A percentile compares a stretch with the other conserved stretches of the same genome.
Evolutionary conservation across 176 grass and related monocot species (phyloP).

Genomic region (Paspalum vaginatum): DNA sequence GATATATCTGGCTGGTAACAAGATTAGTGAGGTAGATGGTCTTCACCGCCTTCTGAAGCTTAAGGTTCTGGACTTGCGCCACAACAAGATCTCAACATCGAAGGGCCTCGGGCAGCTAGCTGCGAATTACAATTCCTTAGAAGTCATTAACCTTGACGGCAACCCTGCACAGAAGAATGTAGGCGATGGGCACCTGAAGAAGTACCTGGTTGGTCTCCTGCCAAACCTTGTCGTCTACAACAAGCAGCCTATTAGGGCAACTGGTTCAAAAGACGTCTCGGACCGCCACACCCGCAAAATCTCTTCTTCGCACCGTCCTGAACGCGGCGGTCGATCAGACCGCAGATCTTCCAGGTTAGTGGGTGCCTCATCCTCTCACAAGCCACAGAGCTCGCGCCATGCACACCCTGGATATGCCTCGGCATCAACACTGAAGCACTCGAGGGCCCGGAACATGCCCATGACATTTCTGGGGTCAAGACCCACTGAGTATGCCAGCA

Average conservation of each 20-base stretch:
- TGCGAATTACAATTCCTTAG: constrained; percentile 85
- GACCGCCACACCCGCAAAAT: constrained; percentile 57
- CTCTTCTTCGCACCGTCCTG: constrained; percentile 56
- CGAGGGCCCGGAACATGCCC: constrained; percentile 29
- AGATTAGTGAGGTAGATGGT: constrained; percentile 93
- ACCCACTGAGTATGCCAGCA: constrained; percentile 11
- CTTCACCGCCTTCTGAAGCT: constrained; percentile 92
- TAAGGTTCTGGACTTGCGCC: constrained; percentile 74
- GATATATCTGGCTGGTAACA: constrained; percentile 88
- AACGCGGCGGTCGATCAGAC: constrained; percentile 40
- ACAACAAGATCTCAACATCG: constrained; percentile 79
- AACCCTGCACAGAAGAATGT: constrained; percentile 91
- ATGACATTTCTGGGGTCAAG: constrained; percentile 16
- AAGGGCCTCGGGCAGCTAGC: constrained; percentile 80
- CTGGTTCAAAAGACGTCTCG: constrained; percentile 73
- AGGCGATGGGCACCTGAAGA: constrained; percentile 91
- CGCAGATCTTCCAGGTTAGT: constrained; percentile 54
- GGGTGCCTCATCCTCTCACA: constrained; percentile 34
- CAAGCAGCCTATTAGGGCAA: constrained; percentile 67
- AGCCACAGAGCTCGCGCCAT: constrained; percentile 38
- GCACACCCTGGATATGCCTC: constrained; percentile 22
- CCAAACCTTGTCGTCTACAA: constrained; percentile 80
- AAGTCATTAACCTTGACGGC: constrained; percentile 78
- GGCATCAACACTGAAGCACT: constrained; percentile 34
- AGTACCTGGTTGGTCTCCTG: constrained; percentile 69